phyloP scores from a whole-genome alignment of 805 yeast genomes.

The Suhomyces emberorum region DNA sequence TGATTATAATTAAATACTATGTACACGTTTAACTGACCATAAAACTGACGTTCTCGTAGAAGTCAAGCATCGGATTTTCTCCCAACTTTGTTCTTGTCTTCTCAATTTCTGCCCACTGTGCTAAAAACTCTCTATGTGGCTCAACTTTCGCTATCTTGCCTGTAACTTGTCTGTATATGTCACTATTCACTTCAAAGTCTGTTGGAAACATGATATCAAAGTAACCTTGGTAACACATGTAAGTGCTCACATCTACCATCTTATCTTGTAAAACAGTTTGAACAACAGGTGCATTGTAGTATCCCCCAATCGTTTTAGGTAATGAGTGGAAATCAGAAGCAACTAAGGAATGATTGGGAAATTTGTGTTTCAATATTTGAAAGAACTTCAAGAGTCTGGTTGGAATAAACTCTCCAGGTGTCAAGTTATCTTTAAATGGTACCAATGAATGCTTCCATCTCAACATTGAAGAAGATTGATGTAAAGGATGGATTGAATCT shows the following conservation, averaged over 20 bases:
- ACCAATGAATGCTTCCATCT: slow-evolving; percentile 47
- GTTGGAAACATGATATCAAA: slow-evolving; percentile 89
- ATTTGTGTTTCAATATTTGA: slow-evolving; percentile 55
- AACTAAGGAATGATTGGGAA: slow-evolving; percentile 74
- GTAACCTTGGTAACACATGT: slow-evolving; percentile 81
- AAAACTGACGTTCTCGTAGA: slow-evolving; percentile 73
- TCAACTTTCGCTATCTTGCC: slow-evolving; percentile 55
- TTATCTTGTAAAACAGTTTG: slow-evolving; percentile 67
- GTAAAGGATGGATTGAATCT: slow-evolving; percentile 55
- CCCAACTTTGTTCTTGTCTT: slow-evolving; percentile 70
- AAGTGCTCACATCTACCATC: slow-evolving; percentile 68
- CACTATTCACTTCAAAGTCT: slow-evolving; percentile 60
- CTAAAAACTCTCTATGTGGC: slow-evolving; percentile 62
- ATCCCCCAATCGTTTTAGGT: slow-evolving; percentile 51
- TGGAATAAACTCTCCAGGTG: slow-evolving; percentile 80
- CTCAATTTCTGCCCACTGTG: slow-evolving; percentile 67
- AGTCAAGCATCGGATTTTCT: slow-evolving; percentile 79
- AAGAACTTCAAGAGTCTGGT: slow-evolving; percentile 66
- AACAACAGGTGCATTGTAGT: slow-evolving; percentile 70
- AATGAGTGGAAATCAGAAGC: slow-evolving; percentile 62
- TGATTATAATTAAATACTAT: slow-evolving; percentile 3
- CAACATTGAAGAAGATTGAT: slow-evolving; percentile 44
- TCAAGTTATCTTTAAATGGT: slow-evolving; percentile 64
- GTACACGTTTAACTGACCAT: slow-evolving; percentile 38
- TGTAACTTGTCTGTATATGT: slow-evolving; percentile 59